Evolutionary conservation across 768 basidiomycete genomes (phyloP).

Genomic region (Crepidotus variabilis): DNA sequence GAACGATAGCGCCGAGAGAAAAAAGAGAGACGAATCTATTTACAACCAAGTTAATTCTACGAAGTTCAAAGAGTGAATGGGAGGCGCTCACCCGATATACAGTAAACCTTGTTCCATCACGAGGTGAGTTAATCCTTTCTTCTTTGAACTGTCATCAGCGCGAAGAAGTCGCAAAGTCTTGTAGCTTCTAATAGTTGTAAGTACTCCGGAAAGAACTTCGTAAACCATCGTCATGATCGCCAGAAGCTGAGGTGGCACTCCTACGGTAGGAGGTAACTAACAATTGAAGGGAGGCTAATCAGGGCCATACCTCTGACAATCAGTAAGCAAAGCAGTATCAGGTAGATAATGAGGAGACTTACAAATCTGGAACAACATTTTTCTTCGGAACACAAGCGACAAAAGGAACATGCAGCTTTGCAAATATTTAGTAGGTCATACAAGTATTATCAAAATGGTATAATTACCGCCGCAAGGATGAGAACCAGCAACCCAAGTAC

Average conservation of each 20-base stretch:
- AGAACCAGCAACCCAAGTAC: constrained; percentile 6
- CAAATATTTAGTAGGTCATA: neutral
- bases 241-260: neutral
- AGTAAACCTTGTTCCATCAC: constrained; percentile 7
- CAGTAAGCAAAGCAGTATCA: too few relatives aligned
- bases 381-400: constrained; percentile 3
- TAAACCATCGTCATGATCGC: neutral
- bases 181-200: neutral
- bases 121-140: neutral
- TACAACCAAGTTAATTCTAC: neutral
- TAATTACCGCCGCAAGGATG: constrained; percentile 8
- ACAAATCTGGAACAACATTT: neutral
- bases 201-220: neutral
- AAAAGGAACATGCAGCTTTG: constrained; percentile 9
- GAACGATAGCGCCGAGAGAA: constrained; percentile 2
- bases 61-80: neutral
- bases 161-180: neutral
- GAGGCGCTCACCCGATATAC: neutral
- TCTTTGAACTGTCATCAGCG: neutral
- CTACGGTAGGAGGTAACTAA: neutral
- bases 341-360: neutral
- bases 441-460: too few relatives aligned
- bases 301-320: neutral
- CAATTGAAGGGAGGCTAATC: neutral
- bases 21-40: constrained; percentile 4